These are phyloP conservation scores for Paradendryphiella salina DNA, from an alignment of 2,329 filamentous ascomycete species.

Conservation along the genomic window DNA sequence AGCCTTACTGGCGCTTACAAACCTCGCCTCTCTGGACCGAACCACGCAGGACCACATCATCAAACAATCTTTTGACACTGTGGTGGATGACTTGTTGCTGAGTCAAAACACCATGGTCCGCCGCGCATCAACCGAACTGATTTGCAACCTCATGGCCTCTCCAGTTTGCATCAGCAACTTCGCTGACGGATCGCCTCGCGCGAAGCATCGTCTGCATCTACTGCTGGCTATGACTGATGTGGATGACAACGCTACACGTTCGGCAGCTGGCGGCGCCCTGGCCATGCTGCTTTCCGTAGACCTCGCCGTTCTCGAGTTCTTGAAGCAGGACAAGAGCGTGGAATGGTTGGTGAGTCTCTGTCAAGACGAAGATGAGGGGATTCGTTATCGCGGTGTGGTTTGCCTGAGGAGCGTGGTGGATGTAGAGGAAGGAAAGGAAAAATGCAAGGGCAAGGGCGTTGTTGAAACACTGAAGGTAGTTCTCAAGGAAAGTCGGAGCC, in stretches of 20 bases:
- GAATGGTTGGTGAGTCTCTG: conserved; percentile 81
- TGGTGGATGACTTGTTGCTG: conserved; percentile 79
- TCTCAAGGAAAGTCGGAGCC: conserved; percentile 68
- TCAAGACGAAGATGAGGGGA: conserved; percentile 67
- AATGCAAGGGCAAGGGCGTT: conserved; percentile 60
- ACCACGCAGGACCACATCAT: conserved; percentile 69
- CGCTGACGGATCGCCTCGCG: conserved; percentile 67
- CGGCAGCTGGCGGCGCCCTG: conserved; percentile 84
- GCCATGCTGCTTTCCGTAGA: conserved; percentile 83
- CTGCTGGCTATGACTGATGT: conserved; percentile 85
- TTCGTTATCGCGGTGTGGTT: conserved; percentile 73
- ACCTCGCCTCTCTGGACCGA: conserved; percentile 77
- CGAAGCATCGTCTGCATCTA: conserved; percentile 76
- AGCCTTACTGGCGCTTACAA: conserved; percentile 86
- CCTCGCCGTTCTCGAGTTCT: conserved; percentile 69
- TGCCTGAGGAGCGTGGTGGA: conserved; percentile 74
- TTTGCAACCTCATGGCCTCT: conserved; percentile 84
- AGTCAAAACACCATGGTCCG: conserved; percentile 74
- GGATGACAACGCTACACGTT: conserved; percentile 76
- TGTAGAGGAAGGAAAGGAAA: conserved; percentile 48
- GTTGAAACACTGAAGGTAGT: conserved; percentile 70
- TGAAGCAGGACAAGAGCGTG: conserved; percentile 69
- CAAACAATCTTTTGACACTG: conserved; percentile 69
- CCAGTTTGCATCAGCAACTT: conserved; percentile 70
- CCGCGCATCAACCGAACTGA: conserved; percentile 81